Base-by-base conservation (phyloP, 2,329 filamentous ascomycete species). In the Aschersonia sp. region DNA sequence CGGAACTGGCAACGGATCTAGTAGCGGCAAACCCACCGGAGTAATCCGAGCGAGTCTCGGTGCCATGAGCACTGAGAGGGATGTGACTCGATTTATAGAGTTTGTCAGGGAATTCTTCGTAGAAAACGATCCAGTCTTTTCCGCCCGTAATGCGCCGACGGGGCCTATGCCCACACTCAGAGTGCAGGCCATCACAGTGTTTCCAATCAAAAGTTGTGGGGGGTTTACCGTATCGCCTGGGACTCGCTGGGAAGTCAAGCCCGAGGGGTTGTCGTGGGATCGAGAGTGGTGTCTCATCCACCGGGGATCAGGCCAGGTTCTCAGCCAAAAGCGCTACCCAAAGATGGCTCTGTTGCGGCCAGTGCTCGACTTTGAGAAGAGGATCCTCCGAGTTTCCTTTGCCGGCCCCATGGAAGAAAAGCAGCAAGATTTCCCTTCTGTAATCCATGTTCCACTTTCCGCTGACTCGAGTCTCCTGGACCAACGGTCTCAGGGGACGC, bases 231-330 rank as follows among this genome's bases (percentile, higher is more conserved):
- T 97, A 32, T 83, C 87, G 1, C 52, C 65, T 1, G 73, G 69
- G 2, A 68, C 67, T 6, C 59, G 71, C 11, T 98, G 92, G 92
- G 79, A 85, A 56, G 73, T 97, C 22, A 78, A 76, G 48, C 71
- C 76, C 6, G 88, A 96, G 66, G 92, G 92, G 0, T 70, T 98
- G 2, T 84, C 81, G 7, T 97, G 90, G 88, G 92, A 98, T 62
- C 76, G 92, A 51, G 90, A 97, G 68, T 98, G 92, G 90, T 97
- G 90, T 64, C 69, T 98, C 22, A 73, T 98, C 11, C 89, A 96
- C 60, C 77, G 81, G 58, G 88, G 87, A 42, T 94, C 89, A 1
- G 85, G 87, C 0, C 80, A 82, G 55, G 87, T 84, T 5, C 69
- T 98, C 47, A 95, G 79, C 59, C 90, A 97, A 64, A 98, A 97